Evolutionary conservation across 1,284 basidiomycete genomes (phyloP).

Genomic region (Austroboletus novae-zelandiae): DNA sequence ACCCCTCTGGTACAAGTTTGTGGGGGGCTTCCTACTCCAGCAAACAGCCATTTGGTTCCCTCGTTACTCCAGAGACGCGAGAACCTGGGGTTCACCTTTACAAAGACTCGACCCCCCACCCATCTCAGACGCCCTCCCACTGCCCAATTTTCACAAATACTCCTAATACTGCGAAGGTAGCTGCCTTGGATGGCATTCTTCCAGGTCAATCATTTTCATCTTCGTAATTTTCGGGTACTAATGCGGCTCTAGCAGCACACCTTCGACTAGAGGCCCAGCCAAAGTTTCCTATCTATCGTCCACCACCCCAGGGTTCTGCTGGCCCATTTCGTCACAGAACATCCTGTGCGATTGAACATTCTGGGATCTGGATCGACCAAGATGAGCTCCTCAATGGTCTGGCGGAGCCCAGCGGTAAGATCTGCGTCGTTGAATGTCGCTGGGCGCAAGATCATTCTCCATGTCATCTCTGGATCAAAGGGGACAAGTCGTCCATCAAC

Average conservation of each 20-base stretch:
- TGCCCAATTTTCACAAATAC: too few relatives aligned
- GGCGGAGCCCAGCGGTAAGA: neutral
- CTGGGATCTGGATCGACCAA: constrained; percentile 12
- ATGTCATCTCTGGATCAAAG: constrained; percentile 18
- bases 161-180: neutral
- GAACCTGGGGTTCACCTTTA: neutral
- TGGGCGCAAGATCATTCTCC: constrained; percentile 11
- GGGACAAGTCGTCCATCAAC: constrained; percentile 18
- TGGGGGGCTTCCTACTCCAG: neutral
- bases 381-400: constrained; percentile 11
- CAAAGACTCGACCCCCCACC: neutral
- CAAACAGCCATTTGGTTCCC: neutral
- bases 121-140: neutral
- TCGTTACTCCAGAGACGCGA: neutral
- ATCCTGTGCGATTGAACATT: constrained; percentile 5
- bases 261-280: neutral
- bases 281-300: neutral
- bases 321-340: neutral
- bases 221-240: neutral
- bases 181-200: neutral
- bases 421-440: constrained; percentile 8
- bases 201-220: neutral
- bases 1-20: neutral
- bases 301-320: neutral
- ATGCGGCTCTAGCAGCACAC: too few relatives aligned